These are phyloP conservation scores for Aethionema arabicum DNA, from an alignment of 345 rosid genomes.

Conservation along the genomic window DNA sequence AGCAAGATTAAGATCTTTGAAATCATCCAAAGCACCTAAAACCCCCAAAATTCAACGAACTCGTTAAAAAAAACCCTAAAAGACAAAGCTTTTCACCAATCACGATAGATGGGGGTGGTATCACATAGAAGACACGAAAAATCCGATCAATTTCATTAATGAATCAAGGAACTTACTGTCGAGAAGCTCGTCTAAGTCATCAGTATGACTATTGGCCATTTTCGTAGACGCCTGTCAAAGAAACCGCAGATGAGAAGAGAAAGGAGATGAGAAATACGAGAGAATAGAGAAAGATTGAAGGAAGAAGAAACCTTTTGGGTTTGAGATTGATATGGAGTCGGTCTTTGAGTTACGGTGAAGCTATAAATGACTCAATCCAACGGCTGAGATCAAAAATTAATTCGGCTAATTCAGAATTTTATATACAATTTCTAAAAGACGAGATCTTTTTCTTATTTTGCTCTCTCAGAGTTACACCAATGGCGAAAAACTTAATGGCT, in stretches of 20 bases:
- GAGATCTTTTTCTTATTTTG: not conserved
- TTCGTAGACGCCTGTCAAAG: not conserved
- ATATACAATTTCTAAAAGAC: not conserved
- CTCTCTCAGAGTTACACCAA: not conserved
- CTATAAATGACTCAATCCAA: constrained; percentile 21
- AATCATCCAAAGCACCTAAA: constrained; percentile 94
- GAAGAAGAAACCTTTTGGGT: constrained; percentile 31
- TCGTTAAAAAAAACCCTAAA: not conserved
- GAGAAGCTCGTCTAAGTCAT: constrained; percentile 93
- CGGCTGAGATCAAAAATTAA: constrained; percentile 19
- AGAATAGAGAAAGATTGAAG: constrained; percentile 10
- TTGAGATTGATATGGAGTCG: constrained; percentile 18
- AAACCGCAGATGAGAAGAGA: constrained; percentile 23
- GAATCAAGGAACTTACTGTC: constrained; percentile 55
- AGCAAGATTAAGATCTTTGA: constrained; percentile 77
- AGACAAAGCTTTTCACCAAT: constrained; percentile 15
- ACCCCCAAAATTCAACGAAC: not conserved
- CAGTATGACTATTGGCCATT: constrained; percentile 59
- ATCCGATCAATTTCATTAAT: not conserved
- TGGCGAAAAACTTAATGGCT: not conserved
- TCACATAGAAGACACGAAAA: not conserved
- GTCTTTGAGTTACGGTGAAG: constrained; percentile 21
- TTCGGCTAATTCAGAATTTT: not conserved
- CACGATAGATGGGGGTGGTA: not conserved
- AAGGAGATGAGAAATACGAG: constrained; percentile 15